phyloP scores from a whole-genome alignment of 495 filamentous ascomycete genomes.

The Aspergillus affinis region DNA sequence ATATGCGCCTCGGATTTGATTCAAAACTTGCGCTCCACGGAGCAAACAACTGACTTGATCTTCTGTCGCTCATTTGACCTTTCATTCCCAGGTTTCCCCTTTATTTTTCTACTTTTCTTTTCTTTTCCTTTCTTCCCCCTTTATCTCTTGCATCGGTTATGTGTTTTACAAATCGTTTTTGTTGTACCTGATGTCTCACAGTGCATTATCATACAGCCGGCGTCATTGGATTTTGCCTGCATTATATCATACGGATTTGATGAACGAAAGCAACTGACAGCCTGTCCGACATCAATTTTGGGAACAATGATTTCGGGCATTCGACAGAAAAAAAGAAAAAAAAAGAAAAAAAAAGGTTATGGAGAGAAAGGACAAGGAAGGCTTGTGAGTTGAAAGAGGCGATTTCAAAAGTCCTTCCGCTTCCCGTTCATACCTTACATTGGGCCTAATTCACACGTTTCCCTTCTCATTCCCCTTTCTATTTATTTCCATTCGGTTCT shows the following conservation, averaged over 20 bases:
- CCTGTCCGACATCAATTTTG: conserved; percentile 5
- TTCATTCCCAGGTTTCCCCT: not conserved
- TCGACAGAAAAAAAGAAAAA: not conserved
- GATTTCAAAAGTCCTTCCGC: not conserved
- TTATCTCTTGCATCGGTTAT: conserved; percentile 1
- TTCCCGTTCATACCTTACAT: not conserved
- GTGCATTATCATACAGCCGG: conserved; percentile 23
- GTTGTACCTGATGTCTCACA: conserved; percentile 21
- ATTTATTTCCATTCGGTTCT: conserved; percentile 7
- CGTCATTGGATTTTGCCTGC: conserved; percentile 24
- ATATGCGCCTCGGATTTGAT: conserved; percentile 4
- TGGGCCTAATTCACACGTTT: not conserved
- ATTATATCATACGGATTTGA: conserved; percentile 9
- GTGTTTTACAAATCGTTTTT: conserved; percentile 4
- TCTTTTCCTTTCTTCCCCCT: conserved; percentile 5
- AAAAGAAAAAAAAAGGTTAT: not conserved
- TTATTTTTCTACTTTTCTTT: not conserved
- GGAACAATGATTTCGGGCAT: not conserved
- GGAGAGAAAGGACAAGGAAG: not conserved
- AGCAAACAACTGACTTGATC: not conserved
- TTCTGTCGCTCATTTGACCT: not conserved
- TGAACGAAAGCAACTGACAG: conserved; percentile 9
- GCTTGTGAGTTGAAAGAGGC: conserved; percentile 6
- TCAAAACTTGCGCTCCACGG: not conserved
- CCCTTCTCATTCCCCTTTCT: conserved; percentile 5